Base-by-base conservation (phyloP, 805 yeast species). In the Saccharomycopsis schoenii region DNA sequence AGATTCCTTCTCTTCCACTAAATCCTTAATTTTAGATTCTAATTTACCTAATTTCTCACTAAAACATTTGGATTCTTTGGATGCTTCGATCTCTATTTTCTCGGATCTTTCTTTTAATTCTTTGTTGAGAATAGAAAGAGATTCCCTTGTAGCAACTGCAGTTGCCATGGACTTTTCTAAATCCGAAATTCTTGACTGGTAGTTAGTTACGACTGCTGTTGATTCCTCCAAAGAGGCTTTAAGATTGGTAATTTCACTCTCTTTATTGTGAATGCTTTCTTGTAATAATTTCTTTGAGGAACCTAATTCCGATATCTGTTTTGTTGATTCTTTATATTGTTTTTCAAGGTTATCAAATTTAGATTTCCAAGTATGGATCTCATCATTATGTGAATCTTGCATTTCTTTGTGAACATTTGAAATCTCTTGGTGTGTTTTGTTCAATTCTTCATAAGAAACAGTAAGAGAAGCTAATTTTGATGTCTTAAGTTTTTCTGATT, bases 361-460 rank as follows among this genome's bases (percentile, higher is more conserved):
- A 8, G 47, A 39, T 15, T 12, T 37, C 36, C 41, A 36, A 5
- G 6, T 34, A 17, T 52, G 11, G 25, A 19, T n/a, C 15, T 37
- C 36, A 21, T 37, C n/a, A 21, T 34, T 37, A 17, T 36, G 34
- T 6, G 12, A 36, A 17, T 37, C 34, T 37, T 55, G 19, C 21
- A 55, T 36, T 6, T 55, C 41, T 21, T 55, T 55, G 15, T 55
- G 47, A 19, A 11, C 43, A 39, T 8, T 17, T 25, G 12, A 12
- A 56, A 56, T 39, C 4, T 56, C 15, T 19, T 29, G 19, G 10
- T 61, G 40, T 5, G 37, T 37, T 21, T 58, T 37, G 19, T 2
- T n/a, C 55, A 61, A 61, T 41, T 29, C 25, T 29, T 61, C 29
- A 55, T 61, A 56, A 47, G 61, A 47, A 50, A 43, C 55, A 19